Evolutionary conservation across 2,329 filamentous ascomycete genomes (phyloP), one percentile per base, ranked within the genome.

Genomic region (Exserohilum rostratum): DNA sequence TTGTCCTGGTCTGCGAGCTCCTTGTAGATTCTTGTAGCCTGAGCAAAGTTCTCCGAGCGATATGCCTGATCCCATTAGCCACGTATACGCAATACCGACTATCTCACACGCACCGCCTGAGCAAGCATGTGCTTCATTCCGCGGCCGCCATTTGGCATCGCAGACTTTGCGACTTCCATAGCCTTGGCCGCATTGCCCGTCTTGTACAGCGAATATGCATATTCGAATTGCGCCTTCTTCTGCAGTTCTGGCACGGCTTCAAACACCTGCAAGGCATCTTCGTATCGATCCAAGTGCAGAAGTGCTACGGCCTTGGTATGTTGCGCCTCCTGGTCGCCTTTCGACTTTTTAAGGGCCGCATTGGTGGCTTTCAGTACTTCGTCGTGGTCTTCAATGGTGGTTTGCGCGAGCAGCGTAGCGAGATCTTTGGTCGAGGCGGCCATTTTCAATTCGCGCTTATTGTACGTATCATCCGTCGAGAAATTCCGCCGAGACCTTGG

Each of bases 131-230:
- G 85, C 60, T 77, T 79, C 56, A 82, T 79, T 33, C 84, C 85
- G 64, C 85, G 78, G 10, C 75, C 73, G 42, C 69, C 64, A 20
- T 50, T 47, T 34, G 55, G 22, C 11, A 55, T 70, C 25, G 72
- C 68, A 4, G 67, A 69, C 10, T 78, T 75, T 20, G 83, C 82
- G 25, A 85, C 70, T 25, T 80, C 74, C 22, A 83, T 81, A 17
- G 90, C 90, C 52, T 88, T 87, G 17, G 82, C 78, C 1, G 91
- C 82, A 60, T 86, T 82, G 20, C 90, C 89, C 0, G 85, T 83
- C 78, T 93, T 95, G 78, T 95, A 96, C 17, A 93, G 82, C n/a
- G 89, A 88, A 78, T 96, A 96, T 2, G 89, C 85, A 71, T 87
- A 87, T 74, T 93, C 90, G 38, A 93, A 80, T 13, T 77, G 69